phyloP scores from a whole-genome alignment of 441 rosid species.

The Flueggea neowawraea region DNA sequence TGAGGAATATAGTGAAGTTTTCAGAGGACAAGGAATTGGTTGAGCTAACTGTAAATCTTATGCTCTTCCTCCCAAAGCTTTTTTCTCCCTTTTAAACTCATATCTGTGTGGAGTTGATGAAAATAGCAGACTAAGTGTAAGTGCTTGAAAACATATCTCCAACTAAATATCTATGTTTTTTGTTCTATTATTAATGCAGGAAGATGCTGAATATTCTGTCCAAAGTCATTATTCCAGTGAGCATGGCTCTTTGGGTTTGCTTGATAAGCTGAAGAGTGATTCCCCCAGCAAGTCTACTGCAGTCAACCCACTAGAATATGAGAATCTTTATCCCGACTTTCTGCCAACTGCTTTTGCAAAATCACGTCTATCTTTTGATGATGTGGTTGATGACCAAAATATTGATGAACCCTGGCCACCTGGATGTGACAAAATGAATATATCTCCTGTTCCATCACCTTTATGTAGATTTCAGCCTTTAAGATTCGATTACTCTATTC shows the following conservation, averaged over 20 bases:
- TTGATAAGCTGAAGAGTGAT: slow-evolving; percentile 19
- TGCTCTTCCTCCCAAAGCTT: neutral
- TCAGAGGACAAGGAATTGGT: slow-evolving; percentile 27
- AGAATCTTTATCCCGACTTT: slow-evolving; percentile 33
- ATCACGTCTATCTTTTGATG: slow-evolving; percentile 25
- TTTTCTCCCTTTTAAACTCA: neutral
- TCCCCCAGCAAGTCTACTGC: neutral
- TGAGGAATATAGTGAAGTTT: slow-evolving; percentile 27
- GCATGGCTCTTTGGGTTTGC: slow-evolving; percentile 15
- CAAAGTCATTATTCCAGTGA: slow-evolving; percentile 17
- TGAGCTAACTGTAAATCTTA: slow-evolving; percentile 32
- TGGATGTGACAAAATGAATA: slow-evolving; percentile 47
- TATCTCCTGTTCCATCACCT: slow-evolving; percentile 30
- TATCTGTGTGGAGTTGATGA: neutral
- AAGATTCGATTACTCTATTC: slow-evolving; percentile 32
- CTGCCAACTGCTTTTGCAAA: slow-evolving; percentile 47
- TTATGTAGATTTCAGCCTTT: slow-evolving; percentile 38
- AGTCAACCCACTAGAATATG: slow-evolving; percentile 17
- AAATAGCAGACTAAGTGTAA: too few species aligned
- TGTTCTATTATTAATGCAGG: slow-evolving; percentile 38
- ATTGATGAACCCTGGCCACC: slow-evolving; percentile 66
- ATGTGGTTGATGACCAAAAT: slow-evolving; percentile 32
- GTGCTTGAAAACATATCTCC: neutral
- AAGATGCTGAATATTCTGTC: slow-evolving; percentile 25
- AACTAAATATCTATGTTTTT: slow-evolving; percentile 3